Conservation (phyloP, 306 rosid species). For the Betula pendula region DNA sequence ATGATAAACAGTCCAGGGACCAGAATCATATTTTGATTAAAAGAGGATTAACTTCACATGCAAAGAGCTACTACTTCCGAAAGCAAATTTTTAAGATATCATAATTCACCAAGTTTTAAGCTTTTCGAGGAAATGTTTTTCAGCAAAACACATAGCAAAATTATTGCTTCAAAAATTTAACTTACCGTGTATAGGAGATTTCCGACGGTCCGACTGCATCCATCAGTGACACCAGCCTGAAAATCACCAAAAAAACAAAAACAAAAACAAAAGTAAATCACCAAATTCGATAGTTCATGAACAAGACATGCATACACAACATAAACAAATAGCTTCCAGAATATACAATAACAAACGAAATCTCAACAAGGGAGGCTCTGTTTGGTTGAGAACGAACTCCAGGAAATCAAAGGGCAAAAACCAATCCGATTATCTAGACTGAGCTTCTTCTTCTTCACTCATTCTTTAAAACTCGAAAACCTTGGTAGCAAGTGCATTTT, state of each 20-base stretch:
- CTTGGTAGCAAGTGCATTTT: neutral
- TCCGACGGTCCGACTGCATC: slow-evolving; percentile 71
- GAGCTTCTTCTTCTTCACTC: neutral
- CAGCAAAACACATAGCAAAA: neutral
- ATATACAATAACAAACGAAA: neutral
- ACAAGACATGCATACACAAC: neutral
- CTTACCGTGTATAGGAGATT: slow-evolving; percentile 83
- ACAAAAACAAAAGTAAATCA: neutral
- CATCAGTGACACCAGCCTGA: slow-evolving; percentile 75
- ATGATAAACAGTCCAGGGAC: neutral
- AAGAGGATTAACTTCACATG: neutral
- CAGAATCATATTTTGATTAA: neutral
- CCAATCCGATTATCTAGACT: neutral
- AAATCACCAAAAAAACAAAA: slow-evolving; percentile 8
- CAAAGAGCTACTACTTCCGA: neutral
- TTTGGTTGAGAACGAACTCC: neutral
- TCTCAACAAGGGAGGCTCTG: neutral
- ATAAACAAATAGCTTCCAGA: neutral
- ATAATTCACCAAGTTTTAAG: neutral
- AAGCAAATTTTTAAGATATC: neutral
- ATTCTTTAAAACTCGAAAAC: neutral
- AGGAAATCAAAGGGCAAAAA: no score
- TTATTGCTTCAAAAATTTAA: neutral
- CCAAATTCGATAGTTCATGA: neutral
- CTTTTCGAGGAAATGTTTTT: neutral